Conservation (phyloP, 1,284 basidiomycete species). For the Melampsora larici-populina region DNA sequence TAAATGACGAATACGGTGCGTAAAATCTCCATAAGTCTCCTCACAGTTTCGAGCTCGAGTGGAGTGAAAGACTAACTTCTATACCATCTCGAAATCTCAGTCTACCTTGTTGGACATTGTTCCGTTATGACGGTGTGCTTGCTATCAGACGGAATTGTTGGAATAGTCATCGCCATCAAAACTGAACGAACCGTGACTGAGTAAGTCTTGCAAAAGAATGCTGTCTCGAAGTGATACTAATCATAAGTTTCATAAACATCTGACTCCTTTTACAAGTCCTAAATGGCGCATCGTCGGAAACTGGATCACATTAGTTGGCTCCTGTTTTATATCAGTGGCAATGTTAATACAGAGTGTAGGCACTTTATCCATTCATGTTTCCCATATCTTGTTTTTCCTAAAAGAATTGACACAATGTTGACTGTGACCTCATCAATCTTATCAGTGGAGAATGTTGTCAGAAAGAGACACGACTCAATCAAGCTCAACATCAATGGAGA, state of each 20-base stretch:
- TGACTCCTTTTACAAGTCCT: not conserved
- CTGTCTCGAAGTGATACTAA: not conserved
- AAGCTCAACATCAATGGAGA: not conserved
- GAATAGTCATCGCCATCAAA: constrained; percentile 9
- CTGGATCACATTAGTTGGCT: constrained; percentile 38
- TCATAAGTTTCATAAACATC: not conserved
- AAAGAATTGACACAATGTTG: not conserved
- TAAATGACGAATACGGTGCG: not conserved
- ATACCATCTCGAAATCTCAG: not conserved
- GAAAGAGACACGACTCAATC: constrained; percentile 33
- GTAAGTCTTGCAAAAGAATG: not conserved
- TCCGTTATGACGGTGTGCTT: constrained; percentile 39
- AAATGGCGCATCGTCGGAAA: constrained; percentile 23
- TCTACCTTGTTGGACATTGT: constrained; percentile 37
- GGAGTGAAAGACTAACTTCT: not conserved
- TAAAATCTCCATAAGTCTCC: not conserved
- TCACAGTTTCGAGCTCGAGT: not conserved
- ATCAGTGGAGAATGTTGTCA: constrained; percentile 35
- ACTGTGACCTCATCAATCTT: not conserved
- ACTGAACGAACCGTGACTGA: constrained; percentile 15
- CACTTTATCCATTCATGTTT: not conserved
- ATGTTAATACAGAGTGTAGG: constrained; percentile 42
- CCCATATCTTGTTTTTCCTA: not conserved
- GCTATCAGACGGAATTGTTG: constrained; percentile 11
- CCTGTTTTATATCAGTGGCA: constrained; percentile 31